Conservation (phyloP, 345 rosid genomes). For the Syzygium grande region DNA sequence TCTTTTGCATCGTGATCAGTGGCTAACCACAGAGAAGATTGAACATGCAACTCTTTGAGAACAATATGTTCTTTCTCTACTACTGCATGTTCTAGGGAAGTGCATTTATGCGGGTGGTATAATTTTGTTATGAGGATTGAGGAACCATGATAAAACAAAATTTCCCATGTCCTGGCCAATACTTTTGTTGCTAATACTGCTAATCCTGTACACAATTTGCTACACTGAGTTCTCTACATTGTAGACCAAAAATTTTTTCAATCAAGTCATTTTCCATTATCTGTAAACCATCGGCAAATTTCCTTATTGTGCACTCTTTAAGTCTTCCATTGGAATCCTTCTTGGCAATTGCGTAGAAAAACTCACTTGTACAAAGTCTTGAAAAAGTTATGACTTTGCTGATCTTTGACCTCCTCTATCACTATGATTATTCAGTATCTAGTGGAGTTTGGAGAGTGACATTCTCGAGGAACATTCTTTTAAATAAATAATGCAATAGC, state of each 20-base stretch:
- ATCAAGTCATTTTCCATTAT: neutral
- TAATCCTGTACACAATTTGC: neutral
- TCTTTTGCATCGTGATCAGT: neutral
- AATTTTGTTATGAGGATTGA: neutral
- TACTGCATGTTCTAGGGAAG: neutral
- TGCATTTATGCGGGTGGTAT: neutral
- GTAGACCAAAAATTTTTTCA: neutral
- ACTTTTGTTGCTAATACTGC: neutral
- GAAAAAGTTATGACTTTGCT: neutral
- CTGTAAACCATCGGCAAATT: neutral
- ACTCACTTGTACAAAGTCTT: neutral
- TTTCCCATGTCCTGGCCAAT: neutral
- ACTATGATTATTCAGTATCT: neutral
- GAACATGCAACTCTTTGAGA: neutral
- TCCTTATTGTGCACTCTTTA: neutral
- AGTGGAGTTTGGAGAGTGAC: neutral
- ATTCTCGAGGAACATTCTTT: neutral
- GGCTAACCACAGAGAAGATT: neutral
- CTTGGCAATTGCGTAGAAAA: neutral
- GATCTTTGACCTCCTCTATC: neutral
- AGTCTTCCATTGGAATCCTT: neutral
- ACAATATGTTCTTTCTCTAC: neutral
- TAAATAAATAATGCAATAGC: neutral
- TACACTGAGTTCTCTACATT: neutral
- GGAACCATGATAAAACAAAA: neutral